phyloP scores from a whole-genome alignment of 345 rosid species.

The Kandelia obovata region DNA sequence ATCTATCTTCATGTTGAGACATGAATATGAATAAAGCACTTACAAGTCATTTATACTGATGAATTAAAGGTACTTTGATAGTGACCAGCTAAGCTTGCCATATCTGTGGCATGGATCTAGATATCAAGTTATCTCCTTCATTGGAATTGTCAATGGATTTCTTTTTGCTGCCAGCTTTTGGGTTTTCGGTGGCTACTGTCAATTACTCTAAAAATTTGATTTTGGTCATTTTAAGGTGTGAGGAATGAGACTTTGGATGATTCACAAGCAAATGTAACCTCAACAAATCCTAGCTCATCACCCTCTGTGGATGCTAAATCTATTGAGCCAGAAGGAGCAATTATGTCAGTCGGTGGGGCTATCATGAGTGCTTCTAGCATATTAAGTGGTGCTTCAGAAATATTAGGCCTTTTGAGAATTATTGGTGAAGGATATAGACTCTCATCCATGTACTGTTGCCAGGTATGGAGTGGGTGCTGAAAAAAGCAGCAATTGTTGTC shows the following conservation, averaged over 20 bases:
- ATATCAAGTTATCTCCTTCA: neutral
- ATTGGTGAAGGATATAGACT: slow-evolving; percentile 95
- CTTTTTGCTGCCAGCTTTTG: slow-evolving; percentile 2
- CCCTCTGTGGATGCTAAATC: slow-evolving; percentile 49
- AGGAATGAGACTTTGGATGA: slow-evolving; percentile 73
- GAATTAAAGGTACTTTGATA: too few relatives aligned
- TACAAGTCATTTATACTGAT: too few relatives aligned
- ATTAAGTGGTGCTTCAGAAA: slow-evolving; percentile 61
- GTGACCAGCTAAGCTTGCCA: neutral
- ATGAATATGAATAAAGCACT: too few relatives aligned
- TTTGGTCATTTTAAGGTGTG: slow-evolving; percentile 47
- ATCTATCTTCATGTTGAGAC: too few relatives aligned
- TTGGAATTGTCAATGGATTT: neutral
- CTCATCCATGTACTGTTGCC: slow-evolving; percentile 77
- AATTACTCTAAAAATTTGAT: slow-evolving; percentile 13
- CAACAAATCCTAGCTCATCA: slow-evolving; percentile 48
- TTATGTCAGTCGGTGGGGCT: slow-evolving; percentile 44
- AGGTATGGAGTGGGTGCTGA: slow-evolving; percentile 42
- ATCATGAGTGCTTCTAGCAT: slow-evolving; percentile 46
- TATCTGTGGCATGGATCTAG: slow-evolving; percentile 4
- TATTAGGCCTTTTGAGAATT: slow-evolving; percentile 68
- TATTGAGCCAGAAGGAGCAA: slow-evolving; percentile 58
- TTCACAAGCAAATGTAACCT: slow-evolving; percentile 52
- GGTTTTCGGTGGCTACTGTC: neutral
- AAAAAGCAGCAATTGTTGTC: slow-evolving; percentile 14